Evolutionary conservation across 257 asterid species (phyloP), one percentile per base, ranked within the genome.

Genomic region (Salvia miltiorrhiza): DNA sequence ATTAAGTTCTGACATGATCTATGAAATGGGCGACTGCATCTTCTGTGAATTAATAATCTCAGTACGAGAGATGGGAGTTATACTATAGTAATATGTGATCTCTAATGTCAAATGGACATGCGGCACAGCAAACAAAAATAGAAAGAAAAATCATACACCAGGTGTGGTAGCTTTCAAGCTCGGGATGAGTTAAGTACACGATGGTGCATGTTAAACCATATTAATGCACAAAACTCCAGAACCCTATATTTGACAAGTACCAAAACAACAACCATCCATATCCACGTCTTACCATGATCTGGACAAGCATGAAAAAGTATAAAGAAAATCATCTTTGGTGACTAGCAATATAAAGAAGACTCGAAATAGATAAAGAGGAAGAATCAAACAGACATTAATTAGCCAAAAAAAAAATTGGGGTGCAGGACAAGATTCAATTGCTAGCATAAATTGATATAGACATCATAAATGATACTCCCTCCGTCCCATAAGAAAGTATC

Each of bases 321-420:
- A 35, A 33, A 19, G 62, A n/a, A 70, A 69, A 47, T 50, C 50
- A 50, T 53, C 30, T 44, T 5, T 24, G 19, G 72, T 21, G 45
- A 32, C 54, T 50, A 58, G 32, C 53, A 63, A 20, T 28, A 26
- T 43, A 19, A 63, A 41, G 12, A 43, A 59, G 49, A 21, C 57
- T 62, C 39, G 24, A 30, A 59, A 12, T 65, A 35, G 40, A 35
- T 30, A 35, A 48, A 17, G 12, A 48, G 19, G 10, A 17, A 16
- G 23, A 48, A 16, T 48, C 50, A 44, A 43, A 14, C 49, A 43
- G 12, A 10, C 6, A 28, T 32, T 20, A 26, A 69, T 23, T 47
- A 23, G 50, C 65, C 45, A 48, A 69, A 63, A 58, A 40, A 10
- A n/a, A n/a, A n/a, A n/a, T 39, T 24, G 17, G 30, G n/a, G 71